phyloP scores from a whole-genome alignment of 805 yeast species.

The Ogataea ganodermae region DNA sequence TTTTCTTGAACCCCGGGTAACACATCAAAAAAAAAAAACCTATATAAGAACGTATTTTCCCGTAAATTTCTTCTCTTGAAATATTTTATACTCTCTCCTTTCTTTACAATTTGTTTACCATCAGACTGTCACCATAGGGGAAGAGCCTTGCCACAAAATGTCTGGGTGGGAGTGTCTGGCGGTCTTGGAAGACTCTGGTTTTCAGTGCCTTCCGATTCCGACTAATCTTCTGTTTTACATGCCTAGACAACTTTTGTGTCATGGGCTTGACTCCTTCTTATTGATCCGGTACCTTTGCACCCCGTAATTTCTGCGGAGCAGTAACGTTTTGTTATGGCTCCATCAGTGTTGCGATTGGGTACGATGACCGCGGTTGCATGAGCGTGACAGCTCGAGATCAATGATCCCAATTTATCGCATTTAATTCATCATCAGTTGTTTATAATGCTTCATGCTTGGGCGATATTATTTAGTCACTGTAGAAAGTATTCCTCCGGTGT shows the following conservation, averaged over 20 bases:
- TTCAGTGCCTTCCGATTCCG: not conserved
- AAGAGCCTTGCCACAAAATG: not conserved
- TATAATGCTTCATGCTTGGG: conserved; percentile 36
- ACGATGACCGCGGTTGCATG: conserved; percentile 2
- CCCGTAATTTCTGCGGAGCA: not conserved
- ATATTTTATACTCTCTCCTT: conserved; percentile 3
- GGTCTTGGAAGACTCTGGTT: not conserved
- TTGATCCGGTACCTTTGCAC: conserved; percentile 2
- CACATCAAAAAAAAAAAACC: not conserved
- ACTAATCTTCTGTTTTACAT: conserved; percentile 3
- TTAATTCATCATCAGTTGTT: conserved; percentile 17
- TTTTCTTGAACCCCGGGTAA: conserved; percentile 11
- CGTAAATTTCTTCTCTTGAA: not conserved
- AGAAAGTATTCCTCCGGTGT: conserved; percentile 60
- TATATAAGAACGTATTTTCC: not conserved
- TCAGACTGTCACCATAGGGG: conserved; percentile 4
- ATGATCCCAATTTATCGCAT: conserved; percentile 32
- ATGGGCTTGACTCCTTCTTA: not conserved
- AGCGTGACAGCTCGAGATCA: conserved; percentile 22
- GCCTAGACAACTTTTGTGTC: conserved; percentile 5
- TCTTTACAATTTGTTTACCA: conserved; percentile 14
- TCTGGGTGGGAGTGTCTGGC: not conserved
- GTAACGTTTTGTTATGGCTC: conserved; percentile 2
- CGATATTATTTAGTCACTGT: conserved; percentile 13
- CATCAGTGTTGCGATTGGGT: not conserved